These are phyloP conservation scores for Pseudocercospora fijiensis DNA, from an alignment of 2,329 filamentous ascomycete genomes.

Conservation along the genomic window DNA sequence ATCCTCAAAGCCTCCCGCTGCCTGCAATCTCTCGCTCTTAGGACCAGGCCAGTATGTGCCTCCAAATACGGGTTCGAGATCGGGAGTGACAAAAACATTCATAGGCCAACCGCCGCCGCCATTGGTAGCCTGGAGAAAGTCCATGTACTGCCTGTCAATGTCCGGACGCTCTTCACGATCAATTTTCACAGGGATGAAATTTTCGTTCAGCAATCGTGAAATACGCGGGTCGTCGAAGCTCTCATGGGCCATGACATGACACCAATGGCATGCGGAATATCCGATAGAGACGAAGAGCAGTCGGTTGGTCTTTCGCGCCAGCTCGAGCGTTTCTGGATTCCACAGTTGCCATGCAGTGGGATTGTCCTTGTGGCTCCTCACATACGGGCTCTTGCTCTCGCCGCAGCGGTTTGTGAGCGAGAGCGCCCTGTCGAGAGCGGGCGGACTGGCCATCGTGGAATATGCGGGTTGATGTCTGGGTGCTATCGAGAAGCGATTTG, in stretches of 20 bases:
- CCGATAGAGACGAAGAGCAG: conserved; percentile 92
- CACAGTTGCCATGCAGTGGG: conserved; percentile 90
- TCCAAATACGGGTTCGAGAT: conserved; percentile 90
- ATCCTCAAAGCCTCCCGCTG: conserved; percentile 73
- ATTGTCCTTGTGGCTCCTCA: conserved; percentile 73
- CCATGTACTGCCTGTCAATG: conserved; percentile 96
- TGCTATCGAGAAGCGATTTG: background rate
- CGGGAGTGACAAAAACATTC: conserved; percentile 93
- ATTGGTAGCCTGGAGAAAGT: conserved; percentile 92
- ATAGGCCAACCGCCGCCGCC: conserved; percentile 90
- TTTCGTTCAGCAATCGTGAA: conserved; percentile 76
- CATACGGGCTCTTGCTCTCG: conserved; percentile 66
- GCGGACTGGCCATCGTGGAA: conserved; percentile 25
- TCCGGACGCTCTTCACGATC: conserved; percentile 93
- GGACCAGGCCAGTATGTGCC: conserved; percentile 94
- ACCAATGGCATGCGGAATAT: conserved; percentile 90
- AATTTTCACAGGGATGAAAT: conserved; percentile 87
- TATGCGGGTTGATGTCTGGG: background rate
- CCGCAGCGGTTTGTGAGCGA: conserved; percentile 53
- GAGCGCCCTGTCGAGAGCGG: conserved; percentile 23
- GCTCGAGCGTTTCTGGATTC: conserved; percentile 70
- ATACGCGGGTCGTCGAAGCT: conserved; percentile 83
- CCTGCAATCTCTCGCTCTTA: conserved; percentile 53
- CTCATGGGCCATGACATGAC: conserved; percentile 86
- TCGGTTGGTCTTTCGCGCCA: conserved; percentile 79